Conservation (phyloP, 1,284 basidiomycete species). For the Coriolopsis trogii region DNA sequence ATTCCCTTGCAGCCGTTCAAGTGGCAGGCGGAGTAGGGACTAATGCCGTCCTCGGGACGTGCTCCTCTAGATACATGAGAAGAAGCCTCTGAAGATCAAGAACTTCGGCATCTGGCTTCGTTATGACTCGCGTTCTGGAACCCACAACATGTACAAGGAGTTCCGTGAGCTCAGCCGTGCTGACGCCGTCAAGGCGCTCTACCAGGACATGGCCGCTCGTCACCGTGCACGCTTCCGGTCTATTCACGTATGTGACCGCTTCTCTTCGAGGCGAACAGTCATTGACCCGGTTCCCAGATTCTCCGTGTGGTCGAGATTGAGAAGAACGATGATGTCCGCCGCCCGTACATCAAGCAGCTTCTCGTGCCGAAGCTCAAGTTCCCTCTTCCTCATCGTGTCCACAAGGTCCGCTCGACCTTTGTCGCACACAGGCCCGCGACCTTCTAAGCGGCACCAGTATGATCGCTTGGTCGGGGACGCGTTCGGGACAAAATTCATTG, state of each 20-base stretch:
- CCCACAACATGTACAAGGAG: conserved; percentile 98
- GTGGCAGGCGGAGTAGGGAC: conserved; percentile 81
- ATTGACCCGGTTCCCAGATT: conserved; percentile 54
- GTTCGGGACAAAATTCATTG: conserved; percentile 18
- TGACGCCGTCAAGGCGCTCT: conserved; percentile 95
- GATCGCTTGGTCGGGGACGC: conserved; percentile 5
- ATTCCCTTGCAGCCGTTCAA: conserved; percentile 81
- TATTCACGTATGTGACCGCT: conserved; percentile 76
- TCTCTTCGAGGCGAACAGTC: background rate
- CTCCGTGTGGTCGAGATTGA: conserved; percentile 93
- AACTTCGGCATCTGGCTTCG: conserved; percentile 99
- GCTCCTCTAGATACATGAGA: conserved; percentile 85
- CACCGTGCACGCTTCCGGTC: conserved; percentile 99
- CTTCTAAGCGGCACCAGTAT: conserved; percentile 43
- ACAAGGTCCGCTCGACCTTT: conserved; percentile 73
- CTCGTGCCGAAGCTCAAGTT: conserved; percentile 91
- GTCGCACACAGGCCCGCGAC: conserved; percentile 73
- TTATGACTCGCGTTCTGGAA: conserved; percentile 97
- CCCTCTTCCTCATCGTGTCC: conserved; percentile 94
- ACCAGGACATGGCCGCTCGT: conserved; percentile 99
- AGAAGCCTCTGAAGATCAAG: conserved; percentile 97
- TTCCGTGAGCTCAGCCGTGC: conserved; percentile 96
- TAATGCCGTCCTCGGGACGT: conserved; percentile 42
- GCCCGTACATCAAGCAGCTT: conserved; percentile 98
- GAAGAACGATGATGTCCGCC: conserved; percentile 91